Base-by-base conservation (phyloP, 768 basidiomycete species). In the Scleroderma bovista region DNA sequence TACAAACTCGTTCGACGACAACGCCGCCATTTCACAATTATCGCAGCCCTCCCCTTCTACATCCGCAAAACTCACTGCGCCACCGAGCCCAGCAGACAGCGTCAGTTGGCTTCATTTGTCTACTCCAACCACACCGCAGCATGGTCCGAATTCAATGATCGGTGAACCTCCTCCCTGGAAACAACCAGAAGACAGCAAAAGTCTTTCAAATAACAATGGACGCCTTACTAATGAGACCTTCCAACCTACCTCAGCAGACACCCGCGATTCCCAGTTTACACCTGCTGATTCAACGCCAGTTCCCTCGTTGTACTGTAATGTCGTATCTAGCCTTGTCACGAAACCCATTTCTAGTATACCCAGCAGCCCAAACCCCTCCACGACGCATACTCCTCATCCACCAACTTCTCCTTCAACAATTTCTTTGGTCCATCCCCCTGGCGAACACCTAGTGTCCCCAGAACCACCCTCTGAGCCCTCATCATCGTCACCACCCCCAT, bases 51-150 rank as follows among this genome's bases (percentile, higher is more conserved):
- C 57, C 55, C 54, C 56, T 29, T 48, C 55, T 23, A 60, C 61
- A 23, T 51, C 49, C 1, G 57, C 54, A 39, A 53, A 55, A 7
- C 48, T 42, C 47, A 60, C 46, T 40, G 44, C 44, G 11, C 41
- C 60, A 38, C 11, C 46, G 12, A 60, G 48, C 37, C 53, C 61
- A 47, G 49, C 55, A 1, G 63, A 59, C 46, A 63, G 63, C 41
- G 61, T 66, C 47, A 67, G 66, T 44, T 66, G 66, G 65, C 43
- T 67, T 15, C 60, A 61, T 42, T 43, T 66, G 47, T 55, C 59
- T n/a, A 67, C 63, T 12, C 60, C 67, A 2, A 56, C 61, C 6
- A 6, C 57, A 20, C 61, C 66, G 1, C 50, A 50, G 22, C 40
- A 47, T 41, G 54, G 47, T 20, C 9, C 48, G 1, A 40, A 47